A percentile compares a stretch with the other conserved stretches of the same genome.
Evolutionary conservation across 345 rosid species (phyloP).

Genomic region (Orychophragmus violaceus): DNA sequence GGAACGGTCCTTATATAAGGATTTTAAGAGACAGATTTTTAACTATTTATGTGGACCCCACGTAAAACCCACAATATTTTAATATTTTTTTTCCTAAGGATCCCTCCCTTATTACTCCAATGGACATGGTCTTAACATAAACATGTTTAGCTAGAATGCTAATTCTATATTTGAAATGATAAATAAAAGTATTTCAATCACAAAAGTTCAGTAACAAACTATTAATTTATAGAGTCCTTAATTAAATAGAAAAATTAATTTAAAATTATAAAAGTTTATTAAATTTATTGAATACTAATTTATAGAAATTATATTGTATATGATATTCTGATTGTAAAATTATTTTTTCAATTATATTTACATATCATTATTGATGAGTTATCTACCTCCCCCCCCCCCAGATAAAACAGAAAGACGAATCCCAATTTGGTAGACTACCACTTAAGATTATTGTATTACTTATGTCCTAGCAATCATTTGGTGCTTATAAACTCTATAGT

Average conservation of each 20-base stretch:
- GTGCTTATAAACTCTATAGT: neutral
- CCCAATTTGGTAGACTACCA: neutral
- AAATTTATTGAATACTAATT: too few species aligned
- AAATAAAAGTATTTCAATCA: neutral
- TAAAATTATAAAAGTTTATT: too few species aligned
- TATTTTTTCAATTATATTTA: neutral
- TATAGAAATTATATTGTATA: neutral
- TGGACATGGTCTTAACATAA: too few species aligned
- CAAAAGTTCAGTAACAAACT: neutral
- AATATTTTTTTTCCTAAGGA: too few species aligned
- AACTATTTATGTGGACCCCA: too few species aligned
- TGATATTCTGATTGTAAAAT: neutral
- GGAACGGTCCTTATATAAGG: too few species aligned
- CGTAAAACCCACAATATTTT: too few species aligned
- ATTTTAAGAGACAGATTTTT: too few species aligned
- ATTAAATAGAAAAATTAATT: too few species aligned
- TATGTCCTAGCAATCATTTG: constrained; percentile 5
- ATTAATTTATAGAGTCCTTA: too few species aligned
- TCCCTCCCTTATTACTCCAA: too few species aligned
- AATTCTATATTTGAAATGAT: neutral
- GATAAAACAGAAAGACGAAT: neutral
- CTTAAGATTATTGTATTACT: neutral
- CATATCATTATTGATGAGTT: neutral
- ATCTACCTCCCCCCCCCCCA: neutral
- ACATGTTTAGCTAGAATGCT: neutral